A percentile compares a stretch with the other conserved stretches of the same genome.
These are phyloP conservation scores for Fusarium sororula DNA, from an alignment of 2,329 filamentous ascomycete genomes.

Conservation along the genomic window DNA sequence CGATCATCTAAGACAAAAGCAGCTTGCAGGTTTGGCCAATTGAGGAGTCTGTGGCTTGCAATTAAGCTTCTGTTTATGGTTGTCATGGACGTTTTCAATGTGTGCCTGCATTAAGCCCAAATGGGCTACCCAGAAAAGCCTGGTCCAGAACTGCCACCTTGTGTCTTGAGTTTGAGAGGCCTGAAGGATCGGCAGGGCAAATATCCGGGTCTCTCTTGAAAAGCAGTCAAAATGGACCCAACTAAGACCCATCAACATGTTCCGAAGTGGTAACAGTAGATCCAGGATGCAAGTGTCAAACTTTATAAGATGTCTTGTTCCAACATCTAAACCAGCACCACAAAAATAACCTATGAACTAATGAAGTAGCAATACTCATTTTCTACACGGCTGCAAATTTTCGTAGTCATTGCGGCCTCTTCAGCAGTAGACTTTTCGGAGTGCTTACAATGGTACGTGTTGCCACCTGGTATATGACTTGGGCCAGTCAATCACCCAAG, in stretches of 20 bases:
- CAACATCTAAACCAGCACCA: neutral
- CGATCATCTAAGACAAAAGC: neutral
- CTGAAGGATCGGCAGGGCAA: neutral
- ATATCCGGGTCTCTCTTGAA: no score
- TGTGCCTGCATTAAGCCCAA: neutral
- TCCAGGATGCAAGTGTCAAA: neutral
- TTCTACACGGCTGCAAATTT: neutral
- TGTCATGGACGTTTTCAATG: neutral
- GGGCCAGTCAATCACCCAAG: conserved; percentile 6
- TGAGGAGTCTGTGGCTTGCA: neutral
- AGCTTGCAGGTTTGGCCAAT: neutral
- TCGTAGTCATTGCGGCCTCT: rapidly evolving
- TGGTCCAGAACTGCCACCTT: neutral
- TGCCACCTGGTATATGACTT: neutral
- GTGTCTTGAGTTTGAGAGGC: neutral
- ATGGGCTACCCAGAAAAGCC: neutral
- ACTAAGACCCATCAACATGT: rapidly evolving
- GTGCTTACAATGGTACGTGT: neutral
- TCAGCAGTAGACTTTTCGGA: no score
- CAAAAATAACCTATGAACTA: neutral
- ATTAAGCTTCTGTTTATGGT: conserved; percentile 18
- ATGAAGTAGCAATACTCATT: neutral
- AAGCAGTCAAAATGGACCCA: neutral
- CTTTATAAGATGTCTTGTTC: neutral
- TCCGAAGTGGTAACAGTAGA: no score